Evolutionary conservation across 192 early-diverging fungal genomes (phyloP).

Genomic region (Entophlyctis luteolus): DNA sequence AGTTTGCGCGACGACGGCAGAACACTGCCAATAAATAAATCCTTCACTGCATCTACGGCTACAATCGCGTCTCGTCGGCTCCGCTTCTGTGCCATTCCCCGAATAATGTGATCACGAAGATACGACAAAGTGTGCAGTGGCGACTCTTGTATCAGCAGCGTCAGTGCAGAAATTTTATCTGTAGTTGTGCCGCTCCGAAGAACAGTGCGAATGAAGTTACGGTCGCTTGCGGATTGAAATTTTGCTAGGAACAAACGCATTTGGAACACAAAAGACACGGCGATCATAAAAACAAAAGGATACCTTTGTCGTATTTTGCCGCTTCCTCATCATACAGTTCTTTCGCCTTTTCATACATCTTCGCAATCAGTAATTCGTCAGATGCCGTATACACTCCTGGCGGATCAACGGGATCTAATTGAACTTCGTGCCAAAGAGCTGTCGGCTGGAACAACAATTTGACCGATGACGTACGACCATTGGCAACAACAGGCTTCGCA

Average conservation of each 20-base stretch:
- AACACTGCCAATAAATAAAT: slow-evolving; percentile 77
- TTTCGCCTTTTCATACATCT: slow-evolving; percentile 50
- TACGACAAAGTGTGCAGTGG: slow-evolving; percentile 80
- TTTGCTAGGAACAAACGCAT: slow-evolving; percentile 20
- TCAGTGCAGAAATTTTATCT: slow-evolving; percentile 90
- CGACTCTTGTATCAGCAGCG: slow-evolving; percentile 86
- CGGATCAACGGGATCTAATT: slow-evolving; percentile 25
- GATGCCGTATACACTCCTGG: slow-evolving; percentile 8
- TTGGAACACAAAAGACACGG: not conserved
- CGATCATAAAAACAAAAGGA: not conserved
- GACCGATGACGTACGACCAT: not conserved
- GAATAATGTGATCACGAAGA: slow-evolving; percentile 60
- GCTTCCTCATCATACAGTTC: slow-evolving; percentile 66
- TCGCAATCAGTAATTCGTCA: slow-evolving; percentile 20
- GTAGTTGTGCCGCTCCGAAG: slow-evolving; percentile 86
- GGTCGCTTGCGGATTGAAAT: slow-evolving; percentile 71
- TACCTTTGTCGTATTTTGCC: slow-evolving; percentile 40
- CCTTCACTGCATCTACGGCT: slow-evolving; percentile 83
- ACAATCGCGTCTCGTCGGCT: slow-evolving; percentile 79
- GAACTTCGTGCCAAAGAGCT: slow-evolving; percentile 29
- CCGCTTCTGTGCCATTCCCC: slow-evolving; percentile 84
- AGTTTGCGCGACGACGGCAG: slow-evolving; percentile 87
- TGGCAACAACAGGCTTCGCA: not conserved
- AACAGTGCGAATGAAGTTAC: slow-evolving; percentile 80
- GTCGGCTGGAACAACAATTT: slow-evolving; percentile 31